Evolutionary conservation across 2,329 filamentous ascomycete genomes (phyloP), one percentile per base, ranked within the genome.

Genomic region (Trichoderma atrobrunneum): DNA sequence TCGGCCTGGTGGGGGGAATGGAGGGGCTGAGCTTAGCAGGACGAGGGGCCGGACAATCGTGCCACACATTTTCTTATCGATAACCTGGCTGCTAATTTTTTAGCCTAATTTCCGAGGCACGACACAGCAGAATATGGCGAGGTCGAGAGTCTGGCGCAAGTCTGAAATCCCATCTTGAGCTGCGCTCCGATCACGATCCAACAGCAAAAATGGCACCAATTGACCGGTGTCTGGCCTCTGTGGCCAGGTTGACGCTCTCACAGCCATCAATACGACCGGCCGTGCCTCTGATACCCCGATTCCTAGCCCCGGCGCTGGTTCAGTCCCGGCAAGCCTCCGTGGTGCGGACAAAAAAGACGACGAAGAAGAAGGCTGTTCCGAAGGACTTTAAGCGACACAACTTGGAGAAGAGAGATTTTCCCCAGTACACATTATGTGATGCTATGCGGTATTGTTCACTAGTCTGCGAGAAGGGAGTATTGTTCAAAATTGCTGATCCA

Each of bases 361-460:
- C 82, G 74, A 88, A 88, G 82, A 88, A 87, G 81, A 90, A 87
- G 81, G 85, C 87, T 77, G 82, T 86, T 67, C 87, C 89, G 78
- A 93, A 93, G 82, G 86, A 88, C 12, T 89, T 88, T 74, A 89
- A 88, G 74, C 87, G 89, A 36, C 94, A 90, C 80, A 87, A 90
- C 75, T 81, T 95, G 74, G 88, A 88, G 74, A 85, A 89, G 75
- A 88, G 90, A 57, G 86, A 93, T 43, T 84, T 83, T 51, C 82
- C 82, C 0, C 91, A 93, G 78, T 97, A 92, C 79, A 89, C 94
- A 1, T 86, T 99, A 36, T 92, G 93, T 76, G 96, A 99, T 85
- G 97, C 96, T 18, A 96, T 99, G 90, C 90, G 95, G 93, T 94
- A 72, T 86, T 30, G n/a, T 18, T 14, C 18, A 21, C 32, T 2